Conservation (phyloP, 345 rosid genomes). For the Turnera subulata region DNA sequence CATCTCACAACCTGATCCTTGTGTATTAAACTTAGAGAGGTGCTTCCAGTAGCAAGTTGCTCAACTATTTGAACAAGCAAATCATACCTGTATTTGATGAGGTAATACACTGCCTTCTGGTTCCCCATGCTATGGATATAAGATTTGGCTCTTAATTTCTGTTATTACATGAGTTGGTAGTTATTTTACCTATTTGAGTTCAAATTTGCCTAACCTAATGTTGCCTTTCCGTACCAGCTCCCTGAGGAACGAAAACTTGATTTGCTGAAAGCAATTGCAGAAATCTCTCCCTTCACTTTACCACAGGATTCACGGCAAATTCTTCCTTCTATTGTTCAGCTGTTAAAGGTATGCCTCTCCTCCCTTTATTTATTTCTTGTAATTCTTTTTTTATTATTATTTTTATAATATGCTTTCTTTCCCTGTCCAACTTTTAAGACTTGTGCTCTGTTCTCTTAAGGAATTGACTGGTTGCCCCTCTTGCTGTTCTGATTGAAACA, state of each 20-base stretch:
- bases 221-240: slow-evolving; percentile 46
- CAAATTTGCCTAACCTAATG: too few species aligned
- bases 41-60: slow-evolving; percentile 87
- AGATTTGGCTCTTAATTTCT: neutral
- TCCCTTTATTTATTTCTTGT: neutral
- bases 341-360: slow-evolving; percentile 61
- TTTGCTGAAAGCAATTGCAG: slow-evolving; percentile 92
- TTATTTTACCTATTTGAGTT: too few species aligned
- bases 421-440: too few species aligned
- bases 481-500: too few species aligned
- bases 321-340: slow-evolving; percentile 84
- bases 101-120: slow-evolving; percentile 38
- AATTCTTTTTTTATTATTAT: neutral
- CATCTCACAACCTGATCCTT: slow-evolving; percentile 8
- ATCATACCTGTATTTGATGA: slow-evolving; percentile 85
- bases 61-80: slow-evolving; percentile 80
- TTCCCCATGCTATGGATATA: neutral
- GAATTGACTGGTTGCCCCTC: too few species aligned
- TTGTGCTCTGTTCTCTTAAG: too few species aligned
- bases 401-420: too few species aligned
- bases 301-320: slow-evolving; percentile 94
- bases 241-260: slow-evolving; percentile 96
- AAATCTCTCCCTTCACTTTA: slow-evolving; percentile 77
- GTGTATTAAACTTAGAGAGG: slow-evolving; percentile 57
- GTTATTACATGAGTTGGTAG: neutral